Conservation (phyloP, 768 basidiomycete species). For the Pholiota microspora region DNA sequence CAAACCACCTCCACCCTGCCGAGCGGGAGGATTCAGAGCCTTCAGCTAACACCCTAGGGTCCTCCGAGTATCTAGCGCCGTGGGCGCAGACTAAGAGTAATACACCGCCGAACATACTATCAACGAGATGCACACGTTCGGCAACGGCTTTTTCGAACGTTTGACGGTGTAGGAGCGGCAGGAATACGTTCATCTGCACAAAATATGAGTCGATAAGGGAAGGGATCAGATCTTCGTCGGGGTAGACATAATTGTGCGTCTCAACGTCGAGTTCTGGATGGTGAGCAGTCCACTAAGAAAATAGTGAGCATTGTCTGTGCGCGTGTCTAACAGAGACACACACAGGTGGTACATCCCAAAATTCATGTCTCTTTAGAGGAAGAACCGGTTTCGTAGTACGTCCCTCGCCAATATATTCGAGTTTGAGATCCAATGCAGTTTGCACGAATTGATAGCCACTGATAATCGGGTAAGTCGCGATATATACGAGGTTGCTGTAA, state of each 20-base stretch:
- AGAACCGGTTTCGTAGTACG: constrained; percentile 21
- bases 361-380: constrained; percentile 39
- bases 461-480: not conserved
- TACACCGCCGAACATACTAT: constrained; percentile 48
- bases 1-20: constrained; percentile 65
- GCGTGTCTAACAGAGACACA: constrained; percentile 24
- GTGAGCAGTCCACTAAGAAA: constrained; percentile 30
- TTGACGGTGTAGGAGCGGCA: constrained; percentile 72
- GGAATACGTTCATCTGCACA: constrained; percentile 43
- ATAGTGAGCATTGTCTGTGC: not conserved
- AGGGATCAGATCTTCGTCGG: constrained; percentile 50
- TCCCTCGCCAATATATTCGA: constrained; percentile 38
- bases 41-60: constrained; percentile 56
- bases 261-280: constrained; percentile 22
- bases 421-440: constrained; percentile 55
- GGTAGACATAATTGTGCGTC: constrained; percentile 39
- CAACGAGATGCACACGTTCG: constrained; percentile 47
- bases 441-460: constrained; percentile 53
- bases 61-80: constrained; percentile 58
- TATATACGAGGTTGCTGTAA: not conserved
- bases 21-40: constrained; percentile 39
- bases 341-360: constrained; percentile 43
- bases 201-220: constrained; percentile 71
- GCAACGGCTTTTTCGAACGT: constrained; percentile 56
- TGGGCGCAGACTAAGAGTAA: constrained; percentile 67